Base-by-base conservation (phyloP, 495 filamentous ascomycete species). In the Hyphodiscus hymeniophilus region DNA sequence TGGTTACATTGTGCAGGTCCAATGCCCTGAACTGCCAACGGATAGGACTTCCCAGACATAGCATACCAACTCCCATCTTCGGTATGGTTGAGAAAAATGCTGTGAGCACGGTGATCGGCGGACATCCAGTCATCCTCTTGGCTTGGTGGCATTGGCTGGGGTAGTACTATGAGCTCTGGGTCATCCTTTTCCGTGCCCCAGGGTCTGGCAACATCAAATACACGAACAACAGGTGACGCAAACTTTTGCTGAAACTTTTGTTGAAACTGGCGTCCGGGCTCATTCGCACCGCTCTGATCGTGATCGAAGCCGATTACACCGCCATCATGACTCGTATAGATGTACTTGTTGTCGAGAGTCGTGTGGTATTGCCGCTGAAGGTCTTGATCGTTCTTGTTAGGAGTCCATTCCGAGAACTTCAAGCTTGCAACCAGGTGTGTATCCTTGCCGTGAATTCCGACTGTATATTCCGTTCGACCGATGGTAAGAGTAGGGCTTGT, bases 341-440 rank as follows among this genome's bases (percentile, higher is more conserved):
- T 80, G 64, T 96, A 95, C 34, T 82, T 86, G 48, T 84, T 79
- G 62, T 97, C 92, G 70, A 88, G 85, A 8, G 87, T 86, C 3
- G 65, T 65, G 18, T 68, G 69, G 56, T 97, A 89, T 53, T 97
- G 88, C 35, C 76, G 79, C 51, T 85, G 79, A 13, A 98, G 80
- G 63, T 98, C 92, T 46, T 76, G 77, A 58, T 98, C 91, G 35
- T 81, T 85, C 40, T 85, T 94, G 62, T 98, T 98, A 8, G 90
- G 86, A 0, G 80, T 83, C 92, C 92, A 98, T 62, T 98, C 92
- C 18, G 87, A 87, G 63, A 92, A 98, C 51, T 79, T 94, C 50
- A 98, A 76, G 0, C 87, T 95, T 57, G 88, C 95, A 35, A 97
- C 84, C 5, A 75, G 79, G 50, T 85, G 81, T 0, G 80, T 81